A percentile compares a stretch with the other conserved stretches of the same genome.
phyloP scores from a whole-genome alignment of 2,329 filamentous ascomycete species.

The Pseudocercospora fijiensis region DNA sequence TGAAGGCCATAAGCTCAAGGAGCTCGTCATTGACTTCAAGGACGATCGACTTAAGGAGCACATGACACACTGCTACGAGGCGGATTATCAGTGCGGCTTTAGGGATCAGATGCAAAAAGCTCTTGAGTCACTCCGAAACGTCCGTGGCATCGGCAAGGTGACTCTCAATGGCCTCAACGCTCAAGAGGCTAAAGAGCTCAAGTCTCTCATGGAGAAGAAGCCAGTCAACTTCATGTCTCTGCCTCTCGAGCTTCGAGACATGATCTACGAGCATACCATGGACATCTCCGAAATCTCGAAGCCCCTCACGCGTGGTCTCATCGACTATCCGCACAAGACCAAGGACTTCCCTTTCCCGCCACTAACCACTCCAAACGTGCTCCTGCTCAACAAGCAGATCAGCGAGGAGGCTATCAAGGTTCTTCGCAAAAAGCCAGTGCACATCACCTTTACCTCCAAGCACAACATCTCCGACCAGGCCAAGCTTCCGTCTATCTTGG shows the following conservation, averaged over 20 bases:
- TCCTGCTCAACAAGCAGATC: constrained; percentile 40
- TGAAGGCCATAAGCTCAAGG: constrained; percentile 33
- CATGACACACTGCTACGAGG: constrained; percentile 29
- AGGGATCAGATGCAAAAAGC: constrained; percentile 29
- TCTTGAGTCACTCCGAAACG: constrained; percentile 15
- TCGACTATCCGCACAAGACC: constrained; percentile 21
- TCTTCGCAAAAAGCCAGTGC: constrained; percentile 35
- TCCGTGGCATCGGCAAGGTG: constrained; percentile 31
- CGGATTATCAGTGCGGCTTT: constrained; percentile 30
- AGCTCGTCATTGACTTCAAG: constrained; percentile 32
- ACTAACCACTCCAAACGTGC: constrained; percentile 34
- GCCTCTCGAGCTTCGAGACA: constrained; percentile 32
- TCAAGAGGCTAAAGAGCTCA: constrained; percentile 26
- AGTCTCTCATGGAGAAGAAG: constrained; percentile 27
- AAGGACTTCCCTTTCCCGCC: constrained; percentile 13
- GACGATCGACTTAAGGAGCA: constrained; percentile 28
- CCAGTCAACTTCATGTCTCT: constrained; percentile 26
- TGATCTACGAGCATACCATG: constrained; percentile 30
- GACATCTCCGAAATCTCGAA: constrained; percentile 30
- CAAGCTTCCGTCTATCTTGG: constrained; percentile 22
- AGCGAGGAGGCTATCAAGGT: constrained; percentile 33
- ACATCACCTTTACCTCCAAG: constrained; percentile 23
- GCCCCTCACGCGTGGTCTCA: constrained; percentile 20
- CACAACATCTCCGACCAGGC: constrained; percentile 10
- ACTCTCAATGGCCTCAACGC: constrained; percentile 28